Evolutionary conservation across 2,329 filamentous ascomycete genomes (phyloP).

Genomic region (Colletotrichum euphorbiae): DNA sequence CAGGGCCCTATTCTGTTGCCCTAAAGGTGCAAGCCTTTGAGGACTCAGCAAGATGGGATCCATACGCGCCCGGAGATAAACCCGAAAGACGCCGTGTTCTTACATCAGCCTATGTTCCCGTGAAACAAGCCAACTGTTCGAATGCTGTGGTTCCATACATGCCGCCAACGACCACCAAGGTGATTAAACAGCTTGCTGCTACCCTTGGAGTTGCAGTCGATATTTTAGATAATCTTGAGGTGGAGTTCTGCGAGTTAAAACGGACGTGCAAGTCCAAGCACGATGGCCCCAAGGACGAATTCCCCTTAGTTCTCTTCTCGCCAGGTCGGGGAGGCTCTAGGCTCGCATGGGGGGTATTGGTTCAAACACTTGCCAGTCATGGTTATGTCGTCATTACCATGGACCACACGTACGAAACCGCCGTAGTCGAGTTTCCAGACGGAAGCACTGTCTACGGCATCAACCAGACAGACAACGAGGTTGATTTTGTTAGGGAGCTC

Average conservation of each 20-base stretch:
- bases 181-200: conserved; percentile 8
- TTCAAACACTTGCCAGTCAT: conserved; percentile 57
- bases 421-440: conserved; percentile 59
- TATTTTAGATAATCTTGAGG: conserved; percentile 33
- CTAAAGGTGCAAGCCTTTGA: conserved; percentile 39
- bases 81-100: conserved; percentile 40
- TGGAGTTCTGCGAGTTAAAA: conserved; percentile 39
- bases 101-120: conserved; percentile 36
- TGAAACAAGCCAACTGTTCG: conserved; percentile 19
- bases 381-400: conserved; percentile 60
- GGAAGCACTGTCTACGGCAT: conserved; percentile 47
- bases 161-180: conserved; percentile 34
- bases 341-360: conserved; percentile 55
- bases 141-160: conserved; percentile 36
- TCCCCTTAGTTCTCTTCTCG: conserved; percentile 53
- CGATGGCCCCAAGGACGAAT: conserved; percentile 8
- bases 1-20: conserved; percentile 23
- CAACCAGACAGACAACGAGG: conserved; percentile 8
- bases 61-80: conserved; percentile 37
- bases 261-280: background rate
- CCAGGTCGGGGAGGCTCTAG: conserved; percentile 57
- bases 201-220: conserved; percentile 32
- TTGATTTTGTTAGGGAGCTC: background rate
- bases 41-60: conserved; percentile 41
- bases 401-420: conserved; percentile 61